These are phyloP conservation scores for Aspergillus carlsbadensis DNA, from an alignment of 495 filamentous ascomycete species.

Conservation along the genomic window DNA sequence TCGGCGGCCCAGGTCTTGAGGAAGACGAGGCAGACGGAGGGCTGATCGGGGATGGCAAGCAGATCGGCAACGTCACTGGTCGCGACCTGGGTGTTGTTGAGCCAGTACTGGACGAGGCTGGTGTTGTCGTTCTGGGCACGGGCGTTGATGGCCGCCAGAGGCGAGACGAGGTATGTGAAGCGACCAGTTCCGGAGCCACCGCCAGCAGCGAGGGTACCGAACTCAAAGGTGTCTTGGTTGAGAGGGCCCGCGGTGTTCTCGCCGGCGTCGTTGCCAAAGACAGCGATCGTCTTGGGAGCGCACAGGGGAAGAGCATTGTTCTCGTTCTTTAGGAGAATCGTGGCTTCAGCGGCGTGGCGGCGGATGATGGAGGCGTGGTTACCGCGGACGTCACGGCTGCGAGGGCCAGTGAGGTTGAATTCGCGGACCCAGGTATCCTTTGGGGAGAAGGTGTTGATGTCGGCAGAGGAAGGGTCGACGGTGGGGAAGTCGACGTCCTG, in stretches of 20 bases:
- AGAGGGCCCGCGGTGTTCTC: not conserved
- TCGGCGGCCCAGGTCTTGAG: conserved; percentile 40
- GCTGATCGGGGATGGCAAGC: conserved; percentile 24
- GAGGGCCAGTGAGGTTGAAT: conserved; percentile 1
- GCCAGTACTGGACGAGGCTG: conserved; percentile 25
- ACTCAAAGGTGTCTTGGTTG: not conserved
- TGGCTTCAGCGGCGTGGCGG: conserved; percentile 3
- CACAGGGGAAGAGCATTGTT: not conserved
- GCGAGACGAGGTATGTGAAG: conserved; percentile 2
- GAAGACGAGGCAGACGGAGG: conserved; percentile 62
- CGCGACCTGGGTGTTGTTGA: conserved; percentile 40
- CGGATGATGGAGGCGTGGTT: conserved; percentile 1
- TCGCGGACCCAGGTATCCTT: not conserved
- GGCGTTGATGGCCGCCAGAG: not conserved
- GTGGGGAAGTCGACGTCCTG: conserved; percentile 1
- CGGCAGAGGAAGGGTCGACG: not conserved
- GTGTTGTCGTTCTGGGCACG: not conserved
- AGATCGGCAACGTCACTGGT: conserved; percentile 42
- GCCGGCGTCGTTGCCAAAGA: conserved; percentile 1
- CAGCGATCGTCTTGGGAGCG: not conserved
- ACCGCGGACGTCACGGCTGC: conserved; percentile 2
- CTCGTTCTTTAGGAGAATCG: conserved; percentile 5
- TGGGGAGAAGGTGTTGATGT: not conserved
- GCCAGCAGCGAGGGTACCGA: conserved; percentile 1
- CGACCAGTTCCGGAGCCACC: conserved; percentile 3